phyloP scores from a whole-genome alignment of 495 filamentous ascomycete species.

The Penicillium diatomitis region DNA sequence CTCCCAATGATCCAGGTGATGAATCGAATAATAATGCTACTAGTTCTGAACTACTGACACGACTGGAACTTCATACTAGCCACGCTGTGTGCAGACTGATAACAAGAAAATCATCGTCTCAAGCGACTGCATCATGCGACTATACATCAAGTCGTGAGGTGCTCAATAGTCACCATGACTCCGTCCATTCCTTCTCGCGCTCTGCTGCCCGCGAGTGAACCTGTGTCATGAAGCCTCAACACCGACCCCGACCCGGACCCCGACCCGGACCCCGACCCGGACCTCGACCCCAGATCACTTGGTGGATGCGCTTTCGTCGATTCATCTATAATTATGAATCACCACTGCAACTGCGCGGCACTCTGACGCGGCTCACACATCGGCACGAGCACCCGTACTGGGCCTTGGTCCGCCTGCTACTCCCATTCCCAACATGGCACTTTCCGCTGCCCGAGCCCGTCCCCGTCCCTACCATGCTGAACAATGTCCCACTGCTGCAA shows the following conservation, averaged over 20 bases:
- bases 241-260: not conserved
- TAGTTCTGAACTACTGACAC: no score
- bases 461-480: constrained; percentile 6
- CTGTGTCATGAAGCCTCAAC: no score
- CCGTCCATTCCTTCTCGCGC: no score
- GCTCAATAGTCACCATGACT: no score
- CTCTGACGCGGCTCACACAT: constrained; percentile 14
- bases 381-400: constrained; percentile 16
- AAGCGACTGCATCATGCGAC: no score
- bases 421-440: constrained; percentile 19
- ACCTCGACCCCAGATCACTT: constrained; percentile 10
- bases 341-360: constrained; percentile 19
- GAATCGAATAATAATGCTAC: no score
- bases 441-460: constrained; percentile 14
- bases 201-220: no score
- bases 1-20: no score
- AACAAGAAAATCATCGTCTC: no score
- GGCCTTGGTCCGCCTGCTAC: constrained; percentile 15
- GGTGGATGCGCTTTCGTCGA: constrained; percentile 14
- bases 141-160: no score
- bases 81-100: no score
- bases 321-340: constrained; percentile 15
- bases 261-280: constrained; percentile 7
- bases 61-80: no score
- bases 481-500: constrained; percentile 10